Base-by-base conservation (phyloP, 2,329 filamentous ascomycete genomes). In the Rutstroemia sp. region DNA sequence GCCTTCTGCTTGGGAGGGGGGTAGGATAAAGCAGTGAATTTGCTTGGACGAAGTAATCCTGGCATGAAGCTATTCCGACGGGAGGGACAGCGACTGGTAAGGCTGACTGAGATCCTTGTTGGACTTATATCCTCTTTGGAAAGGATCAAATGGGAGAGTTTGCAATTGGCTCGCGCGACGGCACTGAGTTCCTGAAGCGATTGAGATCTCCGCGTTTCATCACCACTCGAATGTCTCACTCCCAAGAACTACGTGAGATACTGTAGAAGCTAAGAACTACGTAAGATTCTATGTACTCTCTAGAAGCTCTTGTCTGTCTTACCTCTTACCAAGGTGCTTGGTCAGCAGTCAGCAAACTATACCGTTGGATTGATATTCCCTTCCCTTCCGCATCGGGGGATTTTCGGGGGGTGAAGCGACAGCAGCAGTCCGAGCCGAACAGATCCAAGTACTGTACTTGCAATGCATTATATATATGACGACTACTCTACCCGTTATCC, bases 81-180 rank as follows among this genome's bases (percentile, higher is more conserved):
- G 27, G 46, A 49, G 48, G 54, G 42, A 37, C 21, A 25, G 14
- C 19, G 16, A 59, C 53, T 59, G 57, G 57, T 55, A 57, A 55
- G 59, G 59, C 59, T 60, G 54, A 55, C 30, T 55, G 37, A 41
- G 7, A 19, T 49, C 21, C 42, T 46, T 46, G 42, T 25, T 21
- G 12, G 12, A 21, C 19, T 46, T 25, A 3, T 12, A 46, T 17
- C 17, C 42, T 8, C 7, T 7, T 42, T n/a, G 16, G 39, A 19
- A 42, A n/a, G 39, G 14, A 19, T 30, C 25, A 21, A 47, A 30
- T 27, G 51, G 37, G 47, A 19, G 42, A 47, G 19, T 12, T 7
- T 30, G 39, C 21, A 25, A 48, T 54, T 48, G 30, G 51, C n/a
- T 27, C 9, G 25, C 5, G 3, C 37, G 27, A 10, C 42, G 42